Evolutionary conservation across 768 basidiomycete genomes (phyloP), one percentile per base, ranked within the genome.

Genomic region (Macrolepiota fuliginosa): DNA sequence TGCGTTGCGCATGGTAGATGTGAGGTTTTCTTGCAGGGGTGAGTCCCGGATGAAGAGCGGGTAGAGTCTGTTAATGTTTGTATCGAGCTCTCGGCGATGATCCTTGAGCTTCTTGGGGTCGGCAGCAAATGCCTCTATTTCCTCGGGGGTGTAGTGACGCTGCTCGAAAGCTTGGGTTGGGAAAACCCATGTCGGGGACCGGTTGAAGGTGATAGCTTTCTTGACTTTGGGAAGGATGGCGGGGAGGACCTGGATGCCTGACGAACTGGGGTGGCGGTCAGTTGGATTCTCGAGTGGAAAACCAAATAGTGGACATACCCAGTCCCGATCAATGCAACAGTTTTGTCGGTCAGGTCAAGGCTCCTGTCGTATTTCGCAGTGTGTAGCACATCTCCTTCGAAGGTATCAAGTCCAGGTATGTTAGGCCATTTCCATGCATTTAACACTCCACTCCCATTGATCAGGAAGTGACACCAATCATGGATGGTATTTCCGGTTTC

Each of bases 71-170:
- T 79, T 80, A 3, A 78, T 65, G 2, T 69, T 67, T 0, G 45
- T 54, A 62, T 83, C 79, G 4, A 81, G 61, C 37, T 66, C 68
- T 40, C 76, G 76, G 7, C 78, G 69, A 67, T 83, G 79, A 27
- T 69, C 60, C 47, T 74, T 69, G 63, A 75, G 79, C 54, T 73
- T 75, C 50, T 64, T 67, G 0, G 76, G 71, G 60, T 82, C 72
- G 5, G 62, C 64, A 15, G 65, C 67, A 67, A 83, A 78, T 15
- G 65, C 66, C 22, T 69, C 62, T 39, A 69, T 73, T 63, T 83
- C 81, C 40, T 77, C 76, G 3, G 76, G 72, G 3, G 73, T 64
- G 56, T 69, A 72, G 65, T 72, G 66, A 55, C 67, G 72, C 54
- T 68, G 67, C 22, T 65, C 62, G 29, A 65, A 62, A 1, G 62